Conservation (phyloP, 2,329 filamentous ascomycete genomes). For the Fusarium tjaetaba region DNA sequence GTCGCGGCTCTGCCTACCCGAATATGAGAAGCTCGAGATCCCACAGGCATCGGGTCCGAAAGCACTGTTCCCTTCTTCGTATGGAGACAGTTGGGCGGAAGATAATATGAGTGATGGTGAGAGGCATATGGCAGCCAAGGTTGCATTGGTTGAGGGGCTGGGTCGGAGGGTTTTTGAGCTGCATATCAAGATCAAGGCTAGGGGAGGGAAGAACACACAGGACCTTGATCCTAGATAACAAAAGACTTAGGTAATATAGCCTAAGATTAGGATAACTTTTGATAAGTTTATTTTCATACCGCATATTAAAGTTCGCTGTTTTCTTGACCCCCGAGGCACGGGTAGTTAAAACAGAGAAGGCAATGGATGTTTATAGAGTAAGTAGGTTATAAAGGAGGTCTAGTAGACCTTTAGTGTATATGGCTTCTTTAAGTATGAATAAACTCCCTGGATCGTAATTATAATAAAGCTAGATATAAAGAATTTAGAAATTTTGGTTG, state of each 20-base stretch:
- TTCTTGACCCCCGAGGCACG: too few relatives aligned
- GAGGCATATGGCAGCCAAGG: neutral
- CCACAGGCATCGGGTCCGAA: neutral
- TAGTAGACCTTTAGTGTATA: neutral
- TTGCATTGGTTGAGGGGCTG: constrained; percentile 17
- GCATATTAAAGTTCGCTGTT: too few relatives aligned
- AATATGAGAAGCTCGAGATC: neutral
- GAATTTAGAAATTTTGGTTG: neutral
- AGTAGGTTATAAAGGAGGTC: neutral
- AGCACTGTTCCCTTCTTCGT: constrained; percentile 30
- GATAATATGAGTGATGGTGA: constrained; percentile 3
- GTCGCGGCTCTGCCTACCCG: neutral
- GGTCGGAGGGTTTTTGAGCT: constrained; percentile 35
- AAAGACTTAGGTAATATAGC: too few relatives aligned
- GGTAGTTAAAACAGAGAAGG: neutral
- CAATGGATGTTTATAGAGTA: too few relatives aligned
- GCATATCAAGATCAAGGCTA: constrained; percentile 1
- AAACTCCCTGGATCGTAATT: neutral
- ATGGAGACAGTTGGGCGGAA: too few relatives aligned
- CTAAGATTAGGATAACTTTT: too few relatives aligned
- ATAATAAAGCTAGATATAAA: neutral
- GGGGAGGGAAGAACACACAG: too few relatives aligned
- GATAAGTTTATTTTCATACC: too few relatives aligned
- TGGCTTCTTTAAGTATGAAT: neutral
- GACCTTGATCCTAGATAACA: too few relatives aligned